Conservation (phyloP, 108 stramenopile genomes). For the Skeletonema grethae region DNA sequence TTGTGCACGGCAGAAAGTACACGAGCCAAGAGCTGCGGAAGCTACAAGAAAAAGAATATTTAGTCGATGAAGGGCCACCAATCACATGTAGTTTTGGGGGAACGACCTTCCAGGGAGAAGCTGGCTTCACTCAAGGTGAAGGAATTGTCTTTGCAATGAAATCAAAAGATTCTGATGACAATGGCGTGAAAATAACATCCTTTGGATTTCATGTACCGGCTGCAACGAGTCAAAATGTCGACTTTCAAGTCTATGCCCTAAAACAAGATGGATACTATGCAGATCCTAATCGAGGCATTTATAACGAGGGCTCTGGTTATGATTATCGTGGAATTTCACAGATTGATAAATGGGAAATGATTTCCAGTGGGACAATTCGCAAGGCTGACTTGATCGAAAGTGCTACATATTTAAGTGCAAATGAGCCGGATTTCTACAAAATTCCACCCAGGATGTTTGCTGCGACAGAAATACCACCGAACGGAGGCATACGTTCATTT, state of each 20-base stretch:
- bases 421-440: constrained; percentile 4
- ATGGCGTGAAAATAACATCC: constrained; percentile 16
- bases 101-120: background rate
- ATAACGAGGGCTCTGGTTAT: background rate
- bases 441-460: constrained; percentile 17
- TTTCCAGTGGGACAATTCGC: constrained; percentile 7
- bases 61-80: background rate
- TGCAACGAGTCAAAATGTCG: background rate
- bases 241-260: constrained; percentile 33
- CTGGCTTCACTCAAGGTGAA: background rate
- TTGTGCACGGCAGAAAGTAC: background rate
- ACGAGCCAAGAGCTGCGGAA: background rate
- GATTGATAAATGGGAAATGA: constrained; percentile 14
- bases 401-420: background rate
- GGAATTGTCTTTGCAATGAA: constrained; percentile 8
- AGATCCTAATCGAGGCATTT: constrained; percentile 8
- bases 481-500: constrained; percentile 33
- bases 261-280: constrained; percentile 25
- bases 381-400: constrained; percentile 2
- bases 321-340: constrained; percentile 20
- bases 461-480: constrained; percentile 7
- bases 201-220: constrained; percentile 28
- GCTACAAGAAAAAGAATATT: background rate
- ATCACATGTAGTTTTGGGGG: background rate
- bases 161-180: background rate